Conservation (phyloP, 371 early-diverging fungal genomes). For the Rhizopus microsporus region DNA sequence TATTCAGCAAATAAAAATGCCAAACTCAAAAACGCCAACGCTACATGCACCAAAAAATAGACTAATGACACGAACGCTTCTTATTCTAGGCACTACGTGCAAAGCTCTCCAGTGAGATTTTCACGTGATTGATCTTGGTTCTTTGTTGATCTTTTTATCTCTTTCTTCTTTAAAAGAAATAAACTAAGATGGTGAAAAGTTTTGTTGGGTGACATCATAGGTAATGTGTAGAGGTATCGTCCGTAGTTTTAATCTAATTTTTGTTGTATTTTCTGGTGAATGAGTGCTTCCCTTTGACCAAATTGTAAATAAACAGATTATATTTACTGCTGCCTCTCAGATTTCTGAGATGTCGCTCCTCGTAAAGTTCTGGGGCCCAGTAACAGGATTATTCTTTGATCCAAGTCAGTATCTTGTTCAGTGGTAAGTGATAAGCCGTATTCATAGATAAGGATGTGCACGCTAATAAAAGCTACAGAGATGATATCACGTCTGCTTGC, state of each 20-base stretch:
- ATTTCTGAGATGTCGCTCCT: constrained; percentile 13
- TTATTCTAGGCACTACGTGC: too few relatives aligned
- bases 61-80: too few relatives aligned
- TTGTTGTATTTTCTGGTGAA: background rate
- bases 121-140: too few relatives aligned
- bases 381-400: constrained; percentile 14
- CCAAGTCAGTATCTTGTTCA: constrained; percentile 15
- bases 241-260: constrained; percentile 1
- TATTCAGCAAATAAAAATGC: too few relatives aligned
- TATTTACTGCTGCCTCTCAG: constrained; percentile 11
- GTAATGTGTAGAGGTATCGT: too few relatives aligned
- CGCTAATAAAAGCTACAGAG: constrained; percentile 6
- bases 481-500: constrained; percentile 7
- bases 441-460: background rate
- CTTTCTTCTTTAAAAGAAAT: too few relatives aligned
- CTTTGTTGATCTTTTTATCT: too few relatives aligned
- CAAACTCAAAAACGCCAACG: too few relatives aligned
- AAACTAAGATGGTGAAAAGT: too few relatives aligned
- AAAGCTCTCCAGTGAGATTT: too few relatives aligned
- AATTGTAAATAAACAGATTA: constrained; percentile 10
- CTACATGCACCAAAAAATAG: too few relatives aligned
- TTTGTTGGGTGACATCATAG: too few relatives aligned
- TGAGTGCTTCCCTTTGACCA: constrained; percentile 5
- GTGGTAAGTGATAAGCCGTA: constrained; percentile 13
- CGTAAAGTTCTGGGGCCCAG: constrained; percentile 18